Evolutionary conservation across 2,329 filamentous ascomycete genomes (phyloP).

Genomic region (Drechslerella dactyloides): DNA sequence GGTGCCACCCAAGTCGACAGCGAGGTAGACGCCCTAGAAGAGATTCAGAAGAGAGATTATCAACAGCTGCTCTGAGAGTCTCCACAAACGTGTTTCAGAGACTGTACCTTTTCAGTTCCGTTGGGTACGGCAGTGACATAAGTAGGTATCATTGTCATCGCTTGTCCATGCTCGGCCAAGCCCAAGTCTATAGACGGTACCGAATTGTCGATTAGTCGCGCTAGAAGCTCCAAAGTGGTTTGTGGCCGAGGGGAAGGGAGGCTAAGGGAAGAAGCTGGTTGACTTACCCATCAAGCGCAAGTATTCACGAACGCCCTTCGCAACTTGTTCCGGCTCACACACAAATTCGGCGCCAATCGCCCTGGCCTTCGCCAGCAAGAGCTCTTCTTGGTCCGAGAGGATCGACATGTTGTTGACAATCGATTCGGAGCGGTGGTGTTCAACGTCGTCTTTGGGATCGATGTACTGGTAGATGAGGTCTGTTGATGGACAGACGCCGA

Average conservation of each 20-base stretch:
- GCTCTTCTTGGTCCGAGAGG: conserved; percentile 31
- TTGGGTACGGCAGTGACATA: conserved; percentile 96
- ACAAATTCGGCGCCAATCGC: conserved; percentile 85
- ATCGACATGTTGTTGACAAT: conserved; percentile 40
- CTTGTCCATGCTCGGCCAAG: conserved; percentile 75
- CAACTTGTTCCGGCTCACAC: conserved; percentile 77
- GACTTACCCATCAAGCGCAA: conserved; percentile 76
- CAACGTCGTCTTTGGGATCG: conserved; percentile 29
- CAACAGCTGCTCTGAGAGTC: conserved; percentile 21
- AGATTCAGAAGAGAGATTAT: conserved; percentile 19
- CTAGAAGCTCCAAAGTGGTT: too few species aligned
- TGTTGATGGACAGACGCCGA: conserved; percentile 50
- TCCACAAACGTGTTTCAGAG: conserved; percentile 18
- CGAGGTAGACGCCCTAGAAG: conserved; percentile 83
- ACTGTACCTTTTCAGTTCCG: conserved; percentile 89
- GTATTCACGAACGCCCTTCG: conserved; percentile 82
- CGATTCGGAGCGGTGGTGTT: too few species aligned
- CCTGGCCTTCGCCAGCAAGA: conserved; percentile 72
- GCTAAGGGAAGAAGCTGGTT: background rate
- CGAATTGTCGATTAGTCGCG: conserved; percentile 6
- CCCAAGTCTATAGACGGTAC: conserved; percentile 73
- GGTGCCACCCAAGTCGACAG: conserved; percentile 95
- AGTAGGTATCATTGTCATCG: conserved; percentile 92
- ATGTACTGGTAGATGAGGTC: conserved; percentile 37
- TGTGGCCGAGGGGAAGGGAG: too few species aligned